These are phyloP conservation scores for Amanita rimosa DNA, from an alignment of 768 basidiomycete species.

Conservation along the genomic window DNA sequence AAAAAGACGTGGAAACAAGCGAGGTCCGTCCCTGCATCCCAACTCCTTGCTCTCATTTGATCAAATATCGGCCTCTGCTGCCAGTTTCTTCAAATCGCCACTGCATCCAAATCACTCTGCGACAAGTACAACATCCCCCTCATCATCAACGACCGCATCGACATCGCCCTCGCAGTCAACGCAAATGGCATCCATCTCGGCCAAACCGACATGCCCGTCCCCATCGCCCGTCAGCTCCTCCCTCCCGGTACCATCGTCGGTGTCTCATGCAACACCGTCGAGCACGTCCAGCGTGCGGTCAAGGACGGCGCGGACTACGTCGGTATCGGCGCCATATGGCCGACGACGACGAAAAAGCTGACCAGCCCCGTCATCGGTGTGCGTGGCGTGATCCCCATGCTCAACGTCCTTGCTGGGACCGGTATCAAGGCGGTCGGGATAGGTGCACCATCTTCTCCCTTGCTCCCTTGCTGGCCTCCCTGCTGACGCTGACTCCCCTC, in stretches of 20 bases:
- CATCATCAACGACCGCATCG: slow-evolving; percentile 81
- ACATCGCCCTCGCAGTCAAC: slow-evolving; percentile 70
- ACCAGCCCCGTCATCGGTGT: slow-evolving; percentile 57
- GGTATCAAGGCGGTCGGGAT: slow-evolving; percentile 71
- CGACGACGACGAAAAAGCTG: slow-evolving; percentile 70
- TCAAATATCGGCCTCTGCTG: not conserved
- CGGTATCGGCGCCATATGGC: slow-evolving; percentile 80
- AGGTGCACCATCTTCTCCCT: slow-evolving; percentile 37
- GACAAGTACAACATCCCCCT: slow-evolving; percentile 70
- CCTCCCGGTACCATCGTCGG: slow-evolving; percentile 68
- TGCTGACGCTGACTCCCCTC: not conserved
- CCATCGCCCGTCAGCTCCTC: slow-evolving; percentile 54
- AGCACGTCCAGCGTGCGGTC: slow-evolving; percentile 54
- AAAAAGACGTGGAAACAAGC: slow-evolving; percentile 72
- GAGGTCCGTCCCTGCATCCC: slow-evolving; percentile 43
- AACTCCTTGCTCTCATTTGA: not conserved
- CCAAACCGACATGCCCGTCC: slow-evolving; percentile 74
- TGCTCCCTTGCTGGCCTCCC: no score
- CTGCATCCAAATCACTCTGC: slow-evolving; percentile 58
- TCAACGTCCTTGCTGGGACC: slow-evolving; percentile 54
- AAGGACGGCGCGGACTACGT: slow-evolving; percentile 70
- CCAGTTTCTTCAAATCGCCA: slow-evolving; percentile 72
- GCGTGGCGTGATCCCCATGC: slow-evolving; percentile 55
- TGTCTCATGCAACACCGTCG: slow-evolving; percentile 59
- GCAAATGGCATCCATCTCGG: slow-evolving; percentile 84